These are phyloP conservation scores for Verticillium nonalfalfae DNA, from an alignment of 2,329 filamentous ascomycete species.

Conservation along the genomic window DNA sequence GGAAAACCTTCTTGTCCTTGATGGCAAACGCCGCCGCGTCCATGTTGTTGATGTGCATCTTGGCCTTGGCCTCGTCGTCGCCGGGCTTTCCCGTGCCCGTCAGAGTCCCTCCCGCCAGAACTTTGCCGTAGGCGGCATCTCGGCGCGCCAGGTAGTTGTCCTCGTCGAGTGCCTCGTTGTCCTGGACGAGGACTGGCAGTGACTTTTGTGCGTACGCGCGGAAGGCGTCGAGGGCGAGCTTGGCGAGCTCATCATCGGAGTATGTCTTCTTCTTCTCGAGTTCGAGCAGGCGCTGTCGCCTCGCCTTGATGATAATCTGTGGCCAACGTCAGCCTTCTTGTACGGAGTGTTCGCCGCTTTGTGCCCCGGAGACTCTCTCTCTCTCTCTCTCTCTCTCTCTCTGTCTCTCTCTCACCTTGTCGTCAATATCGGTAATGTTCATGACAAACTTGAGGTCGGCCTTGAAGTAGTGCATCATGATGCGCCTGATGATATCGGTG, in stretches of 20 bases:
- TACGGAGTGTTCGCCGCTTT: no score
- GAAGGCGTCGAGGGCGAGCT: constrained; percentile 47
- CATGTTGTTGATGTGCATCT: constrained; percentile 75
- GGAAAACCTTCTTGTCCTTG: constrained; percentile 41
- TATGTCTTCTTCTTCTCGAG: constrained; percentile 67
- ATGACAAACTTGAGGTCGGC: constrained; percentile 83
- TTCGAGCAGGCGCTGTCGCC: constrained; percentile 76
- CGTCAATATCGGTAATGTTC: constrained; percentile 85
- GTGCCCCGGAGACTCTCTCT: no score
- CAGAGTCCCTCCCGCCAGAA: constrained; percentile 49
- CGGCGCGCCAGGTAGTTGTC: constrained; percentile 42
- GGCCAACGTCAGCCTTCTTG: neutral
- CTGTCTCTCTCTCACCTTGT: constrained; percentile 45
- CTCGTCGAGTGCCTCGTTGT: constrained; percentile 35
- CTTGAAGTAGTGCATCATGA: constrained; percentile 76
- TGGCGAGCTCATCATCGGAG: constrained; percentile 35
- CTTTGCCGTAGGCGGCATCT: constrained; percentile 46
- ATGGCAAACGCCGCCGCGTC: constrained; percentile 44
- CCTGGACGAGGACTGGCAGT: constrained; percentile 42
- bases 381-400: constrained; percentile 5
- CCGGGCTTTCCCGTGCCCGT: constrained; percentile 54
- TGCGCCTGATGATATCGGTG: constrained; percentile 80
- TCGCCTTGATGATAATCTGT: constrained; percentile 54
- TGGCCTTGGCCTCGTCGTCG: constrained; percentile 79
- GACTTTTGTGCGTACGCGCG: constrained; percentile 48